A percentile compares a stretch with the other conserved stretches of the same genome.
Conservation (phyloP, 257 asterid species). For the Thymus mandschuricus region DNA sequence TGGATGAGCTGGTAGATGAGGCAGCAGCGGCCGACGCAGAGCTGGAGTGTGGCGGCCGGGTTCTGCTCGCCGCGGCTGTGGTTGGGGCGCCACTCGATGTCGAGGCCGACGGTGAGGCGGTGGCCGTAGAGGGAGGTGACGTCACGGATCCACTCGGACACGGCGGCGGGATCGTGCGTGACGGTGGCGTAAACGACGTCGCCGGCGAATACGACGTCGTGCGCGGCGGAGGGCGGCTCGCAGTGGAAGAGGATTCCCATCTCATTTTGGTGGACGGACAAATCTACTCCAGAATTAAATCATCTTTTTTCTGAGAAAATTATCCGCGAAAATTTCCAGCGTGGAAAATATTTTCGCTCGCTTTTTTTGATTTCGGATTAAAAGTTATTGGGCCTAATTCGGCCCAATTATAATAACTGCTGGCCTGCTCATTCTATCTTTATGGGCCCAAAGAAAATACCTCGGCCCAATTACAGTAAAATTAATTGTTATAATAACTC, state of each 20-base stretch:
- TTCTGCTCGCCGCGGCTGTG: constrained; percentile 14
- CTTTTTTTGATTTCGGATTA: too few relatives aligned
- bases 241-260: constrained; percentile 5
- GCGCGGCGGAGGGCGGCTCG: constrained; percentile 23
- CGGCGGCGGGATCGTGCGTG: constrained; percentile 36
- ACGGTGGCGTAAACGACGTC: constrained; percentile 38
- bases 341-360: too few relatives aligned
- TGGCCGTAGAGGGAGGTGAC: constrained; percentile 30
- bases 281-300: constrained; percentile 12
- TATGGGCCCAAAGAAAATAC: not conserved
- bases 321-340: not conserved
- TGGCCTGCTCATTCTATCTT: not conserved
- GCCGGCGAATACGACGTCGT: constrained; percentile 36
- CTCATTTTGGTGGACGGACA: not conserved
- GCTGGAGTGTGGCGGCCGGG: constrained; percentile 53
- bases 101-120: constrained; percentile 46
- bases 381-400: too few relatives aligned
- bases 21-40: constrained; percentile 46
- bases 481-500: too few relatives aligned
- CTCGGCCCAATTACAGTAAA: too few relatives aligned
- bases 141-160: constrained; percentile 35
- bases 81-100: constrained; percentile 51
- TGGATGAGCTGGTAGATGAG: constrained; percentile 44
- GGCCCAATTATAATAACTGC: too few relatives aligned
- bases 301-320: not conserved